phyloP scores from a whole-genome alignment of 1,284 basidiomycete genomes.

The Cryptococcus floricola region DNA sequence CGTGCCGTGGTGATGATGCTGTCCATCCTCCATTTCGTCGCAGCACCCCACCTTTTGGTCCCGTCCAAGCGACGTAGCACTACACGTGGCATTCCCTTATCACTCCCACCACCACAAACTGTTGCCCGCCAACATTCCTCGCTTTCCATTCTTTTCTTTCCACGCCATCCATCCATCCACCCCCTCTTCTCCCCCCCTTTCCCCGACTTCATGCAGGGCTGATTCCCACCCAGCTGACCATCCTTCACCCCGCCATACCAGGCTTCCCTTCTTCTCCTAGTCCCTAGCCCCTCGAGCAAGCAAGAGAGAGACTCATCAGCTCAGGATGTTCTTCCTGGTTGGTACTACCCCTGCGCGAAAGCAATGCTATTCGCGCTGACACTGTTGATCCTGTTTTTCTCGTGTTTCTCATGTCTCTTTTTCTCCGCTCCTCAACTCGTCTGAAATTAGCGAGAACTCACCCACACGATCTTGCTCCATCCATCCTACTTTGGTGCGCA shows the following conservation, averaged over 20 bases:
- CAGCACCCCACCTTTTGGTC: background rate
- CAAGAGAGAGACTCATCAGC: background rate
- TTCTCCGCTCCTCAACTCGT: slow-evolving; percentile 7
- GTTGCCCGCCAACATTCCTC: background rate
- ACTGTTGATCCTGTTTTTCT: slow-evolving; percentile 1
- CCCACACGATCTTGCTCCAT: slow-evolving; percentile 91
- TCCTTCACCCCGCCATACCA: background rate
- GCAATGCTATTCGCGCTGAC: slow-evolving; percentile 25
- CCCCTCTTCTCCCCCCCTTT: background rate
- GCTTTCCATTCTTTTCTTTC: background rate
- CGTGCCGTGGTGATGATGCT: no score
- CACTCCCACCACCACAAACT: background rate
- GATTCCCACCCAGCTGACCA: background rate
- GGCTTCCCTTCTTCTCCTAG: background rate
- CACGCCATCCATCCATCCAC: background rate
- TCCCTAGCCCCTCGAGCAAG: background rate
- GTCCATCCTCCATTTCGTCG: background rate
- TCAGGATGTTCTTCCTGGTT: slow-evolving; percentile 49
- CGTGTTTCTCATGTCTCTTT: slow-evolving; percentile 4
- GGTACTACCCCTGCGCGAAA: slow-evolving; percentile 25
- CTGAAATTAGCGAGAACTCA: slow-evolving; percentile 73
- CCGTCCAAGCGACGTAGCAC: background rate
- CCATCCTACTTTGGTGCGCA: slow-evolving; percentile 97
- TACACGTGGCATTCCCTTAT: background rate
- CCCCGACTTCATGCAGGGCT: slow-evolving; percentile 1